Evolutionary conservation across 169 alveolate species (phyloP), one percentile per base, ranked within the genome.

Genomic region (Plasmodium coatneyi): DNA sequence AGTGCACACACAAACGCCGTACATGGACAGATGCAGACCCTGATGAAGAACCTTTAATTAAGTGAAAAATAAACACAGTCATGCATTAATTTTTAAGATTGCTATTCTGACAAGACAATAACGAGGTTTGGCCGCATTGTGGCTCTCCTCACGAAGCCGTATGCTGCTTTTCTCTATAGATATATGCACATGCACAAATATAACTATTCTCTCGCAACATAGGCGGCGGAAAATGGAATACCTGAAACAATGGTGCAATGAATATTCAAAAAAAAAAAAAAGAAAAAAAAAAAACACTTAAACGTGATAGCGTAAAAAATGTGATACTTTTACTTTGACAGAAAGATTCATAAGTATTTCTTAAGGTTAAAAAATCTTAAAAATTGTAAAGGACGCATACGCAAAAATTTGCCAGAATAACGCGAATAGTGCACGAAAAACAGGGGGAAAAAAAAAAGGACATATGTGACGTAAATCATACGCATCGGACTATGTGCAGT

Each of bases 71-170:
- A 30, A 80, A 80, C 36, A 71, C 34, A 19, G 30, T 32, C 36
- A 80, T 80, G 60, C 76, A 34, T 80, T 80, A 80, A 80, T 43
- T 80, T 80, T 80, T 80, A 80, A 43, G 52, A 80, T 80, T 80
- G 34, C 10, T 80, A 41, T 80, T 19, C 19, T 49, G 60, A 14
- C 10, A 25, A 41, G 22, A 28, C 41, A 39, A 80, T 12, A 34
- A 1, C 22, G 34, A 43, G 30, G 86, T 5, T 0, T 43, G 41
- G 30, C 14, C 34, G 36, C 76, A 80, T 74, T 5, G 30, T 80
- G 46, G 34, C 76, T 28, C 49, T 74, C 43, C 82, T 32, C 54
- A 32, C 82, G 34, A 32, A 34, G 36, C 30, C 82, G 19, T 39
- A 28, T 14, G 60, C 30, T 80, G 54, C 66, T 46, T 80, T 43